Evolutionary conservation across 306 rosid species (phyloP).

Genomic region (Vigna nakashimae): DNA sequence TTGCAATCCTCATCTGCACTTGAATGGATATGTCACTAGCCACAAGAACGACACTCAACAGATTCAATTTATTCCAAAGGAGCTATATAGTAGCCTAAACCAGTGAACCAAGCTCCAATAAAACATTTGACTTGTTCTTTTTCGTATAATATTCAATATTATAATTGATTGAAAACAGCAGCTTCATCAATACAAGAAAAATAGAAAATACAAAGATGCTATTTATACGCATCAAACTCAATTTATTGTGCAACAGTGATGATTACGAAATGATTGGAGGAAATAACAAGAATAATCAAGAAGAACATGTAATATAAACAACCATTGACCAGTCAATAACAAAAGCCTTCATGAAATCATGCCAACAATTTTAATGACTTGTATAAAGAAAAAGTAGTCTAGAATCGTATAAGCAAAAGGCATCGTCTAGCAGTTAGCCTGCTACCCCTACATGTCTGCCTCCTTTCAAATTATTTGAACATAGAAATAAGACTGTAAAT

Average conservation of each 20-base stretch:
- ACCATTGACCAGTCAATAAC: not conserved
- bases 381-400: not conserved
- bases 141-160: not conserved
- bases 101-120: conserved; percentile 23
- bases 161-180: conserved; percentile 8
- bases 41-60: not conserved
- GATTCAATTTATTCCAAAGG: conserved; percentile 10
- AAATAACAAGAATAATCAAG: not conserved
- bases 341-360: not conserved
- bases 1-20: conserved; percentile 9
- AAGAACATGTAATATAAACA: not conserved
- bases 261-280: not conserved
- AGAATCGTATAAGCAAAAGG: not conserved
- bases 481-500: not conserved
- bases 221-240: not conserved
- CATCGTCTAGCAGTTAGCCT: not conserved
- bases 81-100: not conserved
- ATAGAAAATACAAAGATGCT: not conserved
- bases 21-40: not conserved
- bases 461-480: not conserved
- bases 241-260: not conserved
- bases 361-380: not conserved
- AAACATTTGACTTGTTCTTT: conserved; percentile 19
- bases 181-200: not conserved
- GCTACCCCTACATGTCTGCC: not conserved